Evolutionary conservation across 331 rosid species (phyloP).

Genomic region (Malus hybrid): DNA sequence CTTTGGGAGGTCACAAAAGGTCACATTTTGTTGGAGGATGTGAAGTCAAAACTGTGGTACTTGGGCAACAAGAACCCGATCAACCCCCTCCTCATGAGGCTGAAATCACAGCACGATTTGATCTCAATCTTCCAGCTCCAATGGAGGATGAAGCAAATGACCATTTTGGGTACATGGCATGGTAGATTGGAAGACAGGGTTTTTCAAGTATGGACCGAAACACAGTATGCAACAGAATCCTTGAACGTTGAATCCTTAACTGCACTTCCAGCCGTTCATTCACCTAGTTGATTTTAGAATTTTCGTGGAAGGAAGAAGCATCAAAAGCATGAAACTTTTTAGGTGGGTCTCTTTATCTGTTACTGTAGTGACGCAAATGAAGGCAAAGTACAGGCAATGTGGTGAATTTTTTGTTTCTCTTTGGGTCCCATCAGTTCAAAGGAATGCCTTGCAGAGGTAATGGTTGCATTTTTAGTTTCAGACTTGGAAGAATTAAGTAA

Average conservation of each 20-base stretch:
- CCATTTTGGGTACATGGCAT: conserved; percentile 27
- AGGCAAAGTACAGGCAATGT: conserved; percentile 37
- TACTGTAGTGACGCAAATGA: conserved; percentile 24
- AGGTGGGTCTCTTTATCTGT: conserved; percentile 12
- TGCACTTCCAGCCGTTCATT: not conserved
- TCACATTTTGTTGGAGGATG: conserved; percentile 80
- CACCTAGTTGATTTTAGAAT: not conserved
- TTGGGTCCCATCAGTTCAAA: conserved; percentile 12
- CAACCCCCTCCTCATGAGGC: conserved; percentile 13
- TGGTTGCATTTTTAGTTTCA: conserved; percentile 26
- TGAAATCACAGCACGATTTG: conserved; percentile 43
- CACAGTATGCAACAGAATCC: not conserved
- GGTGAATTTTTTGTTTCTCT: conserved; percentile 11
- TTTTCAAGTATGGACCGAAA: not conserved
- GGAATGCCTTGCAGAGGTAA: conserved; percentile 25
- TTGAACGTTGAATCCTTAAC: not conserved
- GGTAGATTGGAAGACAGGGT: conserved; percentile 16
- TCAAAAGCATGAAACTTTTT: conserved; percentile 4
- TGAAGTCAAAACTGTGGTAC: conserved; percentile 45
- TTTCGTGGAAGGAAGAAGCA: not conserved
- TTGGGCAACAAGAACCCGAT: conserved; percentile 37
- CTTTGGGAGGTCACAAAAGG: conserved; percentile 96
- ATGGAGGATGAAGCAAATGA: conserved; percentile 50
- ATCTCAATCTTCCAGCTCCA: conserved; percentile 93
- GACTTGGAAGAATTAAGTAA: conserved; percentile 1